Evolutionary conservation across 169 alveolate species (phyloP).

Genomic region (Plasmodium malariae): DNA sequence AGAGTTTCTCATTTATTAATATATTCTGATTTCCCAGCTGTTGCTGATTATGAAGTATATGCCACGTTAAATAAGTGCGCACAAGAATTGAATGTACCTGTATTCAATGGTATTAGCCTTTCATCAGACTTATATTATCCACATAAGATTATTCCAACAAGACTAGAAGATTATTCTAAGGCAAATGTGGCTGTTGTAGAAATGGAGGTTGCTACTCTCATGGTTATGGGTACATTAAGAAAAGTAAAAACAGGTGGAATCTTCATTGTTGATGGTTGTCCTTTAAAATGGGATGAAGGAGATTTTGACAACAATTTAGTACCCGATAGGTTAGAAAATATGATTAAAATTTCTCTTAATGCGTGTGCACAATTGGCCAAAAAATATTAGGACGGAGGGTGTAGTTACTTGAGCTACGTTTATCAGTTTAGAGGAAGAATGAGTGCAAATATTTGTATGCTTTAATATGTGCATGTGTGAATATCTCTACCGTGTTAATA

Average conservation of each 20-base stretch:
- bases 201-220: slow-evolving; percentile 71
- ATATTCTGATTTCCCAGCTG: slow-evolving; percentile 76
- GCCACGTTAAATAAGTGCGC: slow-evolving; percentile 57
- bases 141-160: slow-evolving; percentile 34
- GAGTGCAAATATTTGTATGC: no score
- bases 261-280: slow-evolving; percentile 78
- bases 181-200: slow-evolving; percentile 78
- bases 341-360: slow-evolving; percentile 40
- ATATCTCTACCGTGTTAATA: no score
- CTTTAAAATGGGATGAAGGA: slow-evolving; percentile 78
- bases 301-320: slow-evolving; percentile 54
- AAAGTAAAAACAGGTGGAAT: slow-evolving; percentile 73
- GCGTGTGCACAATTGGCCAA: slow-evolving; percentile 41
- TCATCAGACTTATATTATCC: slow-evolving; percentile 75
- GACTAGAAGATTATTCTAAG: slow-evolving; percentile 49
- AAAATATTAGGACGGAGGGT: slow-evolving; percentile 32
- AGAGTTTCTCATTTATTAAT: slow-evolving; percentile 76
- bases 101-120: slow-evolving; percentile 55
- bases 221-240: slow-evolving; percentile 70
- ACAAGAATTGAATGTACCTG: slow-evolving; percentile 43
- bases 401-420: no score
- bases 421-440: no score
- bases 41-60: slow-evolving; percentile 74
- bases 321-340: slow-evolving; percentile 32
- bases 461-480: no score